Evolutionary conservation across 1,139 yeast genomes (phyloP), one percentile per base, ranked within the genome.

Genomic region (Chernovozyma sophiae-reginae): DNA sequence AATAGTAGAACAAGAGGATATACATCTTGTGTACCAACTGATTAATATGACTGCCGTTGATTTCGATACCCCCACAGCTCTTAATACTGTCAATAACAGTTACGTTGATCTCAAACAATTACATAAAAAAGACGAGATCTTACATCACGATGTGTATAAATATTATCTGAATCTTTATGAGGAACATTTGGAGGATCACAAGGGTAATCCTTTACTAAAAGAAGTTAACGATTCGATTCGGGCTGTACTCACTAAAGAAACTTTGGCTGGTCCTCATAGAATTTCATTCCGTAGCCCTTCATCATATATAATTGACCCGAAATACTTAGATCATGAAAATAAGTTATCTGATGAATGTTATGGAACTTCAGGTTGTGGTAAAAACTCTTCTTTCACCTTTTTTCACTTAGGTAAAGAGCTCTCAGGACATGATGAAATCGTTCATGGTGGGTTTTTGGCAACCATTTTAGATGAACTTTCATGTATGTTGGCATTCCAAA

Each of bases 391-490:
- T 17, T 41, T 25, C 15, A 72, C 77, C 0, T 65, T 74, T 35
- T 66, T 72, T 49, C 68, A 64, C 35, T 51, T 76, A 28, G 81
- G 80, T 2, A 51, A 60, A 8, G 55, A 58, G 39, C 55, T 75
- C 17, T 63, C 76, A 0, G 79, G 79, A 1, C 81, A 76, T 49
- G 56, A 61, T 11, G 70, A 70, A 4, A 71, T 75, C 5, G 66
- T 75, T n/a, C 81, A 75, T 47, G 81, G 81, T 1, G 81, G 81
- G 0, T 59, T 75, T 30, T 56, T 72, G 32, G 80, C 80, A 2
- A 73, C 80, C 0, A 53, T 75, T 20, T 56, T 75, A 34, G 81
- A 76, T 47, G 81, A 76, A 46, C 60, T 69, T 34, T 72, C 78
- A 4, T 76, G 79, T 42, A 58, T 78, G 18, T 61, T 74, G 31